Evolutionary conservation across 345 rosid species (phyloP).

Genomic region (Bruguiera parviflora): DNA sequence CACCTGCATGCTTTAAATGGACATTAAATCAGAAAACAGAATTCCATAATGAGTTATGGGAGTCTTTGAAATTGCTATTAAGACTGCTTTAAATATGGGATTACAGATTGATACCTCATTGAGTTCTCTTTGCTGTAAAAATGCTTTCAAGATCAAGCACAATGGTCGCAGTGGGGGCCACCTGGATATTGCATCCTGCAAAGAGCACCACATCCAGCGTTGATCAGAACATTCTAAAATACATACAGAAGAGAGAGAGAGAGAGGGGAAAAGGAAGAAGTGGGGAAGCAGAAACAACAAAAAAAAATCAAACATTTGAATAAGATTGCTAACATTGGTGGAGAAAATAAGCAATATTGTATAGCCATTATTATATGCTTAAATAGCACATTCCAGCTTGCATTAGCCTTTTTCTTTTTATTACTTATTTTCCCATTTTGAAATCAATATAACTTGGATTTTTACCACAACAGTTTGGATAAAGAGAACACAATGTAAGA

Average conservation of each 20-base stretch:
- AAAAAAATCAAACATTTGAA: too few relatives aligned
- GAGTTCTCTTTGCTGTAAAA: constrained; percentile 89
- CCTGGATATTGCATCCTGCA: constrained; percentile 61
- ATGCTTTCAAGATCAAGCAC: constrained; percentile 83
- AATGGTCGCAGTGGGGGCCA: constrained; percentile 78
- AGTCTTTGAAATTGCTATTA: not conserved
- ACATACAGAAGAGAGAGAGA: not conserved
- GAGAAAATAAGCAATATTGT: too few relatives aligned
- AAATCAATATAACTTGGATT: too few relatives aligned
- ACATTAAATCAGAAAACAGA: constrained; percentile 15
- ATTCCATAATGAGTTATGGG: not conserved
- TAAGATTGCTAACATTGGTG: too few relatives aligned
- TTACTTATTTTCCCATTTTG: too few relatives aligned
- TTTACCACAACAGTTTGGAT: too few relatives aligned
- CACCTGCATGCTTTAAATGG: constrained; percentile 50
- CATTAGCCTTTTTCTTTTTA: too few relatives aligned
- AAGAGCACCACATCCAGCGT: constrained; percentile 11
- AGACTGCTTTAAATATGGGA: not conserved
- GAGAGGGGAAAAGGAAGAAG: not conserved
- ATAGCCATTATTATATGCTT: too few relatives aligned
- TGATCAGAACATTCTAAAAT: not conserved
- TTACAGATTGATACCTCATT: constrained; percentile 63
- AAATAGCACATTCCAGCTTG: too few relatives aligned
- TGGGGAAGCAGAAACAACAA: too few relatives aligned
- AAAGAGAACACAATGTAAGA: too few relatives aligned